Base-by-base conservation (phyloP, 768 basidiomycete species). In the Calocybe cyanea region DNA sequence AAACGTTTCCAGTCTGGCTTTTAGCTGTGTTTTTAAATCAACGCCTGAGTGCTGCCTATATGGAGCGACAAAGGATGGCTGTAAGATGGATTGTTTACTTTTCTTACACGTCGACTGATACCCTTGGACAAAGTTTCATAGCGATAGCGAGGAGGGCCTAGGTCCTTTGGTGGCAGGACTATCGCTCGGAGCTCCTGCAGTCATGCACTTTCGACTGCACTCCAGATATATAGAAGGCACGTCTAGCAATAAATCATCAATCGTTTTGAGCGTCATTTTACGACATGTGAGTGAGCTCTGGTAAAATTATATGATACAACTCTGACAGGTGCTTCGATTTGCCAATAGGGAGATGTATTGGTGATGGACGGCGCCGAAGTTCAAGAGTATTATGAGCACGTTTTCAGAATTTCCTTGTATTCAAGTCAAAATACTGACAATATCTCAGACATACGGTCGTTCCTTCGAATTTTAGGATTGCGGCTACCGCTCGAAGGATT, bases 51-150 rank as follows among this genome's bases (percentile, higher is more conserved):
- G 86, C 83, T 37, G 88, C 86, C 1, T 92, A 92, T 55, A 89
- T 91, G 85, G 85, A 87, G 56, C 73, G 78, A 46, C 89, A 91
- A 61, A 85, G 75, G 59, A 92, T 92, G 88, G 77, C 86, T 39
- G 88, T 88, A 58, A 56, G 77, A 63, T 13, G 11, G 28, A 19
- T 25, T n/a, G 4, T 39, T 46, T 24, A 25, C 23, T 49, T 28
- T 14, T 43, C n/a, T 8, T 21, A 20, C 7, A 42, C 43, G 28
- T 56, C 33, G 36, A 10, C n/a, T 50, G 25, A 49, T 40, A 18
- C 24, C 8, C 2, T 46, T 23, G 7, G 5, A 6, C n/a, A 13
- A 43, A 88, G 86, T 90, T 87, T 58, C 88, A 91, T 53, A 88
- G 83, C 49, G 88, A 92, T 54, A 76, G 75, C 44, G 88, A 92